A percentile compares a stretch with the other conserved stretches of the same genome.
Conservation (phyloP, 106 monocot species). For the Dendrobium officinale region DNA sequence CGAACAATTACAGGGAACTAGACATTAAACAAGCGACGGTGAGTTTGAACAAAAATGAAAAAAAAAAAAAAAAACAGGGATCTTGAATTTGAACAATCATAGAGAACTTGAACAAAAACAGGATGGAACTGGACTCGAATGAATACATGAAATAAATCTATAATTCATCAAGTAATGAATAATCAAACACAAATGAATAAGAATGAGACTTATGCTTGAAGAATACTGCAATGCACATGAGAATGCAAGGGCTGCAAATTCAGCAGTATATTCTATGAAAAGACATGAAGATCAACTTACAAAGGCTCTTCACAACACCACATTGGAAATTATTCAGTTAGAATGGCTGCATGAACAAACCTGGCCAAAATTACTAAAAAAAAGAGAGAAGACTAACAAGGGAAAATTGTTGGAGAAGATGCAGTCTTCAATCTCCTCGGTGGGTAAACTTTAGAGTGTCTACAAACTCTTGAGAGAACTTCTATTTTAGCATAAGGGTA, state of each 20-base stretch:
- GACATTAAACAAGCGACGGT: too few species aligned
- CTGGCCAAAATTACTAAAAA: conserved; percentile 35
- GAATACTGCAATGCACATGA: conserved; percentile 92
- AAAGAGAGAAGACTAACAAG: conserved; percentile 3
- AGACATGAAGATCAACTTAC: conserved; percentile 56
- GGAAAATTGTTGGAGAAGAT: too few species aligned
- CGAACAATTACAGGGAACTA: too few species aligned
- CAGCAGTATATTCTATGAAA: conserved; percentile 67
- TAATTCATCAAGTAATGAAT: too few species aligned
- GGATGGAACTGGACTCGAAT: too few species aligned
- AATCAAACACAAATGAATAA: not conserved
- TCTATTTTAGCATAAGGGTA: conserved; percentile 70
- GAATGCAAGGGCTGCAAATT: conserved; percentile 63
- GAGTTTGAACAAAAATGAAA: too few species aligned
- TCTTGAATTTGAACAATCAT: too few species aligned
- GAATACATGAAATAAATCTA: too few species aligned
- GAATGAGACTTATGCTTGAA: conserved; percentile 66
- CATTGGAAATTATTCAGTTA: conserved; percentile 66
- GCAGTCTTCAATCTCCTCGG: too few species aligned
- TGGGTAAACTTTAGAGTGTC: conserved; percentile 42
- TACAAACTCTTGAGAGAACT: conserved; percentile 68
- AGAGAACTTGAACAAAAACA: too few species aligned
- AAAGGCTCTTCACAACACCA: conserved; percentile 51
- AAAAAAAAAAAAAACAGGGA: too few species aligned
- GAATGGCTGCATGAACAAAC: conserved; percentile 83